phyloP scores from a whole-genome alignment of 1,284 basidiomycete species.

The Ceratobasidium sp. region DNA sequence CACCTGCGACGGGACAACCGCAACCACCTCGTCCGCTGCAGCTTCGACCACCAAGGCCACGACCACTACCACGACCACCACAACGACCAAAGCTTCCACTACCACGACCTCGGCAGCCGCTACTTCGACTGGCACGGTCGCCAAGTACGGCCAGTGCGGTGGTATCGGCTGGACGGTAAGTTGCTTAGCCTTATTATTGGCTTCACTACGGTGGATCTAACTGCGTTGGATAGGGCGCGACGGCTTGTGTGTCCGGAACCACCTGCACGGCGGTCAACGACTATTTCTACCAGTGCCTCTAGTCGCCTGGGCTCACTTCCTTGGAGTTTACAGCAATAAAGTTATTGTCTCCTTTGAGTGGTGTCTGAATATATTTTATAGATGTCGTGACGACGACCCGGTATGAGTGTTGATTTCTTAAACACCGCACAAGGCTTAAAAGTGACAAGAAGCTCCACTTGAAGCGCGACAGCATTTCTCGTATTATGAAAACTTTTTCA shows the following conservation, averaged over 20 bases:
- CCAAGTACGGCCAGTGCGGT: conserved; percentile 45
- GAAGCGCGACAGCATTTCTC: background rate
- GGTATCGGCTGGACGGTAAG: conserved; percentile 32
- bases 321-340: conserved; percentile 7
- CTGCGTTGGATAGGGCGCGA: conserved; percentile 11
- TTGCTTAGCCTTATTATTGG: background rate
- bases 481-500: background rate
- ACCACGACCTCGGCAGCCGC: conserved; percentile 19
- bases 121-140: conserved; percentile 27
- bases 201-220: too few species aligned
- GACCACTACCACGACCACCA: conserved; percentile 21
- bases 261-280: conserved; percentile 40
- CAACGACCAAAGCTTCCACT: conserved; percentile 13
- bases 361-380: background rate
- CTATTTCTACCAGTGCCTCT: conserved; percentile 43
- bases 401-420: background rate
- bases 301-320: background rate
- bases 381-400: background rate
- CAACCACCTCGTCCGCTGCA: too few species aligned
- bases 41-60: conserved; percentile 11
- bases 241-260: conserved; percentile 37
- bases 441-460: background rate
- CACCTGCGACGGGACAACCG: conserved; percentile 46
- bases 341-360: background rate
- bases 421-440: background rate